Base-by-base conservation (phyloP, 164 flowering plant genomes). In the Nymphaea thermarum region DNA sequence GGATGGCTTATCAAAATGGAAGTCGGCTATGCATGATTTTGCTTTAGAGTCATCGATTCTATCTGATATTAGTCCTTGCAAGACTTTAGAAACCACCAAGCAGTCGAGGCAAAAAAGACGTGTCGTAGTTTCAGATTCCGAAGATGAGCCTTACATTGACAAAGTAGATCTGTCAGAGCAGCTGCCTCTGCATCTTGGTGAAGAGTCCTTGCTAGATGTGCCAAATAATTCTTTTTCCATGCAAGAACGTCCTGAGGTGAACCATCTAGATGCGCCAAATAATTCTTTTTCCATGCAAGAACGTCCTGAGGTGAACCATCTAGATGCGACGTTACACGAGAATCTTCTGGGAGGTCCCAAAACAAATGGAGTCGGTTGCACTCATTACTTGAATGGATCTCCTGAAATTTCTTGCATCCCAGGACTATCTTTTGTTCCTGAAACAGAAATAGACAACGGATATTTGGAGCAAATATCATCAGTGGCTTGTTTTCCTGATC, bases 401-500 rank as follows among this genome's bases (percentile, higher is more conserved):
- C 53, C 53, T 45, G 53, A 5, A 65, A 44, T 82, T 11, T 92
- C 97, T 41, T 77, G 73, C 79, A 94, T 89, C 63, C 97, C 98
- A 43, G 94, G 90, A 75, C 90, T 96, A 61, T 71, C 90, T 55
- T 85, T 77, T 81, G 93, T 95, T 78, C 88, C 91, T 41, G 98
- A 90, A 73, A 87, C 98, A 63, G 83, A 75, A 75, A 64, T 84
- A 44, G 63, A 72, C 43, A 63, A 78, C 72, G 89, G 77, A 71
- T 67, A n/a, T 16, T 82, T 73, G 43, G 64, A 74, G 25, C 66
- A 62, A 17, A 73, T 73, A 53, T 80, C 85, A 65, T 77, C 36
- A 25, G 36, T 53, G 71, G 71, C 71, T 43, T 10, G 70, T 72
- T 78, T 69, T 65, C 73, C 64, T 73, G 71, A 74, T 72, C 43